Conservation (phyloP, 768 basidiomycete genomes). For the Antrodiella citrinella region DNA sequence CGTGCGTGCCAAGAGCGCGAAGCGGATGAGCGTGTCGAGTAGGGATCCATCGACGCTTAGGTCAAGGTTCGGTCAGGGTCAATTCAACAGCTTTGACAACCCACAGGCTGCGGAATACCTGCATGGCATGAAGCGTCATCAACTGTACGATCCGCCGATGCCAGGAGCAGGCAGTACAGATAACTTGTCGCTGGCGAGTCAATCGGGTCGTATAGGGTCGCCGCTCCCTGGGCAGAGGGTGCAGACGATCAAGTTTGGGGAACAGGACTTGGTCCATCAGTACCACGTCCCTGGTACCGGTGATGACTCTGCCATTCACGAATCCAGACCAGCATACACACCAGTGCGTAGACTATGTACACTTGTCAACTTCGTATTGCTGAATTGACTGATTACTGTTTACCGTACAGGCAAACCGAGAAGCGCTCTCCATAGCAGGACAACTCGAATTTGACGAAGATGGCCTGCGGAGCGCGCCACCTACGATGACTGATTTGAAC, state of each 20-base stretch:
- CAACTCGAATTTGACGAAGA: no score
- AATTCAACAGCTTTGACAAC: conserved; percentile 2
- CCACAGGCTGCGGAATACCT: conserved; percentile 25
- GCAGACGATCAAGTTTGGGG: conserved; percentile 72
- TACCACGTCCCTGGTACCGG: conserved; percentile 38
- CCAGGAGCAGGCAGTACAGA: conserved; percentile 66
- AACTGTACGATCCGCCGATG: conserved; percentile 85
- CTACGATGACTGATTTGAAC: conserved; percentile 1
- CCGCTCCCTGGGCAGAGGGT: conserved; percentile 15
- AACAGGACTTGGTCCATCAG: conserved; percentile 65
- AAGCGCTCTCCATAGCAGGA: no score
- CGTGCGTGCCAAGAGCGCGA: conserved; percentile 57
- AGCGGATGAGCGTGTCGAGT: conserved; percentile 21
- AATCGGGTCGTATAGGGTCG: conserved; percentile 21
- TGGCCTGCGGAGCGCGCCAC: neutral
- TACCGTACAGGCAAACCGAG: no score
- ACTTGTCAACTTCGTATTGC: no score
- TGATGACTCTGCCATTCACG: conserved; percentile 20
- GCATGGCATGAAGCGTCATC: conserved; percentile 62
- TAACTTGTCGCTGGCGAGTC: conserved; percentile 27
- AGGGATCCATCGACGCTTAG: conserved; percentile 10
- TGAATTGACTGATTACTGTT: no score
- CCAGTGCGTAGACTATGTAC: neutral
- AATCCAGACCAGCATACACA: conserved; percentile 3
- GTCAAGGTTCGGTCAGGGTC: conserved; percentile 16